Base-by-base conservation (phyloP, 2,329 filamentous ascomycete species). In the Emmonsia crescens region DNA sequence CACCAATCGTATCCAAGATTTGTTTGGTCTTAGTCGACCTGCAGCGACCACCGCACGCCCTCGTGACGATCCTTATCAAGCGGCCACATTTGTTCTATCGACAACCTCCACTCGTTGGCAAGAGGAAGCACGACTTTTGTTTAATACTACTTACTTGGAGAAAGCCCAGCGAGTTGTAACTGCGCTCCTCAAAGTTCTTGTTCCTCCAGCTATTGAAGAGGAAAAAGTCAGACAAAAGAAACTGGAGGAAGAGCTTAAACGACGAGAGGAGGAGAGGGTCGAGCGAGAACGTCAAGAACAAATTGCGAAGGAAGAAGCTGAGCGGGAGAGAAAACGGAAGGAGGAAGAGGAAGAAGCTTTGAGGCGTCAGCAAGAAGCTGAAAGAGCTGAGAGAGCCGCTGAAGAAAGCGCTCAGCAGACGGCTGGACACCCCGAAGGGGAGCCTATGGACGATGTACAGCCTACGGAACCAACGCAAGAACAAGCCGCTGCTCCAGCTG, bases 71-170 rank as follows among this genome's bases (percentile, higher is more conserved):
- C 78, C 78, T 40, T 80, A 84, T n/a, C 87, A 89, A 67, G 88
- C 90, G 14, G 86, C 92, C 31, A 79, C 85, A 2, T 97, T 97
- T 72, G 78, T 81, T 24, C 81, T 90, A 9, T 83, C 85, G 44
- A 80, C 84, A 9, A 97, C 94, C 0, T 79, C 82, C 61, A 81
- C 83, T 60, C 87, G 94, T 64, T 99, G 95, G 87, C 85, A 89
- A 70, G 91, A 96, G 70, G 95, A 97, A 73, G 87, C 91, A 9
- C 86, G 88, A 65, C 86, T 99, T 73, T 81, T 97, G 0, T 97
- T 94, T 73, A 89, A 89, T 31, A 76, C 79, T 27, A 80, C 77
- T 57, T 83, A 87, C 59, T 72, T 83, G 3, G 91, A 96, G 57
- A 89, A 89, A 70, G 83, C 86, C 2, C 80, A 83, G 63, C 83